Percentiles rank a stretch among this genome's conserved stretches.
These are phyloP conservation scores for Phaeosphaeriaceae sp. DNA, from an alignment of 2,329 filamentous ascomycete genomes.

Conservation along the genomic window DNA sequence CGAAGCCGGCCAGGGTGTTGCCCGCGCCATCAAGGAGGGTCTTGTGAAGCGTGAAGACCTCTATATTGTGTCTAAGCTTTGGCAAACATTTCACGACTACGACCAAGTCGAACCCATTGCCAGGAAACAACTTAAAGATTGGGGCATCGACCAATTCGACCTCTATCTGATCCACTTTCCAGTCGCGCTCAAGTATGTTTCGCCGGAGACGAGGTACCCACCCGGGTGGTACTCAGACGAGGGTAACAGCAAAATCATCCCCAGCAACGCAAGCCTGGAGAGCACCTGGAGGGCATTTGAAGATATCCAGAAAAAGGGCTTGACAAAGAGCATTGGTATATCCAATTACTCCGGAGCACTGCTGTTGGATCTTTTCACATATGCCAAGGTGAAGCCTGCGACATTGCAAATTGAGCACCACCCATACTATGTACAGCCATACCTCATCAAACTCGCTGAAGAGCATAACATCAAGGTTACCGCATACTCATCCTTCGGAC, in stretches of 20 bases:
- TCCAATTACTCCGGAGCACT: constrained; percentile 47
- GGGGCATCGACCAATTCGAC: constrained; percentile 49
- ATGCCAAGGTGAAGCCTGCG: constrained; percentile 46
- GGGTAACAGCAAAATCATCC: constrained; percentile 46
- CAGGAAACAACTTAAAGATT: constrained; percentile 60
- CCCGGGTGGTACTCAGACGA: constrained; percentile 46
- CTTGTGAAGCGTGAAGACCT: constrained; percentile 68
- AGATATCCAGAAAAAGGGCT: constrained; percentile 40
- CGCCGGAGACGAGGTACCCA: constrained; percentile 44
- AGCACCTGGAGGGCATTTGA: constrained; percentile 53
- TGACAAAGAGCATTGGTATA: constrained; percentile 46
- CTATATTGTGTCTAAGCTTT: constrained; percentile 92
- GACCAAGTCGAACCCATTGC: constrained; percentile 78
- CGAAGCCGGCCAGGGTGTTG: constrained; percentile 45
- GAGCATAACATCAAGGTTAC: constrained; percentile 43
- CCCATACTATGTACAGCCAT: constrained; percentile 45
- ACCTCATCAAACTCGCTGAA: constrained; percentile 43
- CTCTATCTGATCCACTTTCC: constrained; percentile 84
- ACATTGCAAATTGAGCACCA: constrained; percentile 48
- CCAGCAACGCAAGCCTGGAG: constrained; percentile 42
- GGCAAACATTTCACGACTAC: constrained; percentile 88
- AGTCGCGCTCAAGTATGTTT: constrained; percentile 70
- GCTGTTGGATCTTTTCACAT: constrained; percentile 64
- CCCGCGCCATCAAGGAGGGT: constrained; percentile 48
- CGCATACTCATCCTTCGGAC: constrained; percentile 50